These are phyloP conservation scores for Chlorociboria aeruginascens DNA, from an alignment of 495 filamentous ascomycete genomes.

Conservation along the genomic window DNA sequence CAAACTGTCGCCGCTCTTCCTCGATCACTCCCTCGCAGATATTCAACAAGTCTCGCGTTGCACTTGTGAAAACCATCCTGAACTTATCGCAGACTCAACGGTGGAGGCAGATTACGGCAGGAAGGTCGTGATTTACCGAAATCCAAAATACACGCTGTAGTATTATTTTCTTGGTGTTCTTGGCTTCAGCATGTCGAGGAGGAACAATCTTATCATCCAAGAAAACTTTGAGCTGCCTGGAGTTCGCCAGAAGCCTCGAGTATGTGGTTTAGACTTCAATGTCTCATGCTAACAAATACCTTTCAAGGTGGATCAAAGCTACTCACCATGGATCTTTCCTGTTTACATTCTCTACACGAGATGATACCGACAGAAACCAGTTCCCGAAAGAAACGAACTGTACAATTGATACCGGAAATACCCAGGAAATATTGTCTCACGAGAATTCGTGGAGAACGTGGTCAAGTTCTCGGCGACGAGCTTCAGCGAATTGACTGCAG, in stretches of 20 bases:
- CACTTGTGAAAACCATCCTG: constrained; percentile 2
- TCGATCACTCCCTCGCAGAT: not conserved
- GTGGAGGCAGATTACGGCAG: no score
- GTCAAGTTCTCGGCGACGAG: constrained; percentile 2
- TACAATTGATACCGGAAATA: constrained; percentile 7
- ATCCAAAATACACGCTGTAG: no score
- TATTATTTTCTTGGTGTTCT: no score
- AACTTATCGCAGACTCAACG: not conserved
- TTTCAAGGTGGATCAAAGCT: not conserved
- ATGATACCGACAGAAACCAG: not conserved
- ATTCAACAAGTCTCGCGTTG: constrained; percentile 6
- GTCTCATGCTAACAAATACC: not conserved
- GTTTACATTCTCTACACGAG: constrained; percentile 6
- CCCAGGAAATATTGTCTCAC: constrained; percentile 7
- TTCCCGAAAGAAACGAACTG: constrained; percentile 7
- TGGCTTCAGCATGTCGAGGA: no score
- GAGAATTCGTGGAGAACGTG: not conserved
- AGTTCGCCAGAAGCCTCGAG: not conserved
- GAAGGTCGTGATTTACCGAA: no score
- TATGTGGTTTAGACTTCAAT: not conserved
- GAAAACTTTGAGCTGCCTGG: not conserved
- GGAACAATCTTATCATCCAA: no score
- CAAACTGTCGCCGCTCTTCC: not conserved
- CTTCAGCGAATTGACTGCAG: constrained; percentile 1
- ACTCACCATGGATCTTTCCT: constrained; percentile 2